These are phyloP conservation scores for Vanrija humicola DNA, from an alignment of 1,284 basidiomycete species.

Conservation along the genomic window DNA sequence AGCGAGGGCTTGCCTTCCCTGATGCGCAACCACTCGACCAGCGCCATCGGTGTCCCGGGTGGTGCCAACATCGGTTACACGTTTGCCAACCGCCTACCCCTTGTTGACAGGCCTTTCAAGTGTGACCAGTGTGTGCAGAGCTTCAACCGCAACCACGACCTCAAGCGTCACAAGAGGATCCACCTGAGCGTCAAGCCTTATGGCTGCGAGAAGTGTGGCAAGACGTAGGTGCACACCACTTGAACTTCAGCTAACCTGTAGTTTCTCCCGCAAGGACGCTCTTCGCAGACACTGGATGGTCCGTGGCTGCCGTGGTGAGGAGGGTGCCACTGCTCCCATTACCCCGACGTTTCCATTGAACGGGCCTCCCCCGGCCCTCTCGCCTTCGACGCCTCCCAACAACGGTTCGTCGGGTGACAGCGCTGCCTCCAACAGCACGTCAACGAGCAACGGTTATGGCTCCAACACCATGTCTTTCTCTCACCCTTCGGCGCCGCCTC, in stretches of 20 bases:
- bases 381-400: slow-evolving; percentile 32
- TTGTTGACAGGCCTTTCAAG: slow-evolving; percentile 48
- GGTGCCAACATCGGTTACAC: slow-evolving; percentile 26
- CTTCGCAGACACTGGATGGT: slow-evolving; percentile 51
- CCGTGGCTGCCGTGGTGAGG: slow-evolving; percentile 49
- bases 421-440: not conserved
- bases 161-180: slow-evolving; percentile 51
- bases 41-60: slow-evolving; percentile 17
- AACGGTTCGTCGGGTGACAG: slow-evolving; percentile 9
- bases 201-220: slow-evolving; percentile 49
- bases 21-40: slow-evolving; percentile 30
- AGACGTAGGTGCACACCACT: slow-evolving; percentile 34
- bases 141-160: slow-evolving; percentile 52
- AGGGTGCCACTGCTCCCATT: slow-evolving; percentile 42
- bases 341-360: slow-evolving; percentile 38
- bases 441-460: slow-evolving; percentile 3
- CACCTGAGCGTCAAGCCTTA: slow-evolving; percentile 51
- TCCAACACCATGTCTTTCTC: slow-evolving; percentile 22
- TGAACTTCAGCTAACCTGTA: slow-evolving; percentile 2
- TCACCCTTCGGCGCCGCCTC: slow-evolving; percentile 35
- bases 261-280: slow-evolving; percentile 52
- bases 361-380: slow-evolving; percentile 29
- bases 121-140: slow-evolving; percentile 50
- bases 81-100: slow-evolving; percentile 33
- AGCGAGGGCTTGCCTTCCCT: slow-evolving; percentile 21